A percentile compares a stretch with the other conserved stretches of the same genome.
Evolutionary conservation across 2,329 filamentous ascomycete species (phyloP).

Genomic region (Apiospora sp.): DNA sequence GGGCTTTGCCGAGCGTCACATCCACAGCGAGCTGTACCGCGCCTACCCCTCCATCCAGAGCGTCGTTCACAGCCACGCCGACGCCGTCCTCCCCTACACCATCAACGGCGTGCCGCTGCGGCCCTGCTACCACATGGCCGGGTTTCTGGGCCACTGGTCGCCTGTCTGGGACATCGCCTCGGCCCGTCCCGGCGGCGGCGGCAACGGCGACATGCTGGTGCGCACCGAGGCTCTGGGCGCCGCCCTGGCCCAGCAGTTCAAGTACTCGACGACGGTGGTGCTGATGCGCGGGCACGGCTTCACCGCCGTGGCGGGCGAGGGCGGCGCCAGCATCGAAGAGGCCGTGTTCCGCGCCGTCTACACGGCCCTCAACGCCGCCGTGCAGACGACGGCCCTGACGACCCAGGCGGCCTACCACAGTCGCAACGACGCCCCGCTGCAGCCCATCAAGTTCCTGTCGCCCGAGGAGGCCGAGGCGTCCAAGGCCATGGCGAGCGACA

Average conservation of each 20-base stretch:
- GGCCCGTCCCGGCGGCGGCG: background rate
- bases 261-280: background rate
- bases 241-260: slow-evolving; percentile 1
- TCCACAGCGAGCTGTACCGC: slow-evolving; percentile 34
- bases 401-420: slow-evolving; percentile 10
- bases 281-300: slow-evolving; percentile 16
- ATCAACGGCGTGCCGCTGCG: slow-evolving; percentile 28
- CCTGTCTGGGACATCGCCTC: slow-evolving; percentile 18
- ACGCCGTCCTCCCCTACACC: slow-evolving; percentile 30
- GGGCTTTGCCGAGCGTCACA: slow-evolving; percentile 42
- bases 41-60: slow-evolving; percentile 28
- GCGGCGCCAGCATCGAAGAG: slow-evolving; percentile 2
- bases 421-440: background rate
- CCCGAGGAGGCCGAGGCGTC: slow-evolving; percentile 3
- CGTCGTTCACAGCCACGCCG: slow-evolving; percentile 32
- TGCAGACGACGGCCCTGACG: background rate
- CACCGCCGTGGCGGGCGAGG: slow-evolving; percentile 15
- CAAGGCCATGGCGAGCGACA: background rate
- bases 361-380: slow-evolving; percentile 14
- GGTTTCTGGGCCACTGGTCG: slow-evolving; percentile 29
- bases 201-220: slow-evolving; percentile 14
- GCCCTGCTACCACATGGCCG: slow-evolving; percentile 31
- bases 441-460: slow-evolving; percentile 16
- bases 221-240: background rate
- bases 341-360: slow-evolving; percentile 16